Evolutionary conservation across 345 rosid genomes (phyloP), one percentile per base, ranked within the genome.

Genomic region (Lumnitzera racemosa): DNA sequence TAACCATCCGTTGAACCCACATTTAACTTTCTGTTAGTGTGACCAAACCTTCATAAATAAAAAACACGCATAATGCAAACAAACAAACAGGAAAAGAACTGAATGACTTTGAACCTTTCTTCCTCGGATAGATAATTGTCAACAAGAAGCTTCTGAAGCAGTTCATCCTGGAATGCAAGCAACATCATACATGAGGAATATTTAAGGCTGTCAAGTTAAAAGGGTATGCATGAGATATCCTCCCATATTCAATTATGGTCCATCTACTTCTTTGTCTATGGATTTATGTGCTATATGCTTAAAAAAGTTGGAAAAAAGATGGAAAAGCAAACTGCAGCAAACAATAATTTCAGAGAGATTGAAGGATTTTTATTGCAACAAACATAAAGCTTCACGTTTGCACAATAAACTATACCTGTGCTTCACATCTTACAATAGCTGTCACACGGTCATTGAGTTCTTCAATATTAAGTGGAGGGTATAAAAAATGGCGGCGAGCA

Each of bases 401-500:
- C 13, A 48, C 41, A 16, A 13, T 51, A 51, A 24, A 58, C 16
- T 67, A 49, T 71, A 92, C 97, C 71, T 94, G 99, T 47, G 95
- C 94, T 76, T 94, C 97, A 72, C 97, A 94, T 15, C 97, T 80
- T 51, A 86, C 99, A 15, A 92, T 87, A 49, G 87, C 83, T 72
- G 61, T 81, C 53, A 92, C 96, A 12, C 85, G 87, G 49, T 80
- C 86, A 65, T 92, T 92, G 59, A 75, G 79, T 61, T 85, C 96
- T 65, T 92, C 97, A 63, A 89, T 84, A 64, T 76, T 80, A 20
- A 89, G 67, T 0, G 89, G 90, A 67, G 97, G 99, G 67, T 78
- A 87, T 69, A 89, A 71, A 74, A 92, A 92, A 75, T 87, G 95
- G 57, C 89, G 78, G 58, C 90, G 91, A 56, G 95, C 95, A 75